phyloP scores from a whole-genome alignment of 192 early-diverging fungal species.

The Phlyctochytrium planicorne region DNA sequence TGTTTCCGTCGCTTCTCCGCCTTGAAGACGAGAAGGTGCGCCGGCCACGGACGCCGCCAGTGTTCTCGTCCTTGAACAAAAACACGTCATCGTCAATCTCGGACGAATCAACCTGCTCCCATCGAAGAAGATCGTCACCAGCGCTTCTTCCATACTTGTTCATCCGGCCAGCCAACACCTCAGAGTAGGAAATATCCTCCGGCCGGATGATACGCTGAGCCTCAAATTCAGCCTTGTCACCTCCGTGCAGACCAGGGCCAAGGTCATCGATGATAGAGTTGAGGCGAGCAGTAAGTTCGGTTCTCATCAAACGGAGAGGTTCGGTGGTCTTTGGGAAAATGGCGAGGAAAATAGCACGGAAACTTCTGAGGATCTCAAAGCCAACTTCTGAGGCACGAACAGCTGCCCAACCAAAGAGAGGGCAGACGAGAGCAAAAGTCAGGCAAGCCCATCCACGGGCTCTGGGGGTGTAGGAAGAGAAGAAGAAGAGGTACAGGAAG shows the following conservation, averaged over 20 bases:
- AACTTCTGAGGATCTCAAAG: conserved; percentile 58
- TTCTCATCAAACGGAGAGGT: conserved; percentile 65
- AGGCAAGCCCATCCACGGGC: conserved; percentile 30
- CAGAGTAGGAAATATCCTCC: conserved; percentile 17
- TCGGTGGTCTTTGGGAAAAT: conserved; percentile 47
- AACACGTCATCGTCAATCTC: conserved; percentile 19
- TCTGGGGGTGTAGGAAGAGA: conserved; percentile 36
- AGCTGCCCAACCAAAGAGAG: conserved; percentile 45
- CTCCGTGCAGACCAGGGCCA: conserved; percentile 54
- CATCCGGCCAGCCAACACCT: conserved; percentile 19
- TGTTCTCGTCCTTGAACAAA: conserved; percentile 20
- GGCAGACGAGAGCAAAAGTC: conserved; percentile 50
- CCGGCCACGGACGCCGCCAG: not conserved
- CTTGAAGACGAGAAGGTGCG: not conserved
- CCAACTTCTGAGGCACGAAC: conserved; percentile 41
- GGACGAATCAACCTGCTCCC: conserved; percentile 19
- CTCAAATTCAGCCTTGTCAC: conserved; percentile 39
- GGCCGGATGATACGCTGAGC: conserved; percentile 25
- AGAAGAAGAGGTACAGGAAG: conserved; percentile 47
- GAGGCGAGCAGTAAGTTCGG: conserved; percentile 73
- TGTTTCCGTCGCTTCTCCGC: not conserved
- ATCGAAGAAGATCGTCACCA: conserved; percentile 13
- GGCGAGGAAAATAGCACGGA: conserved; percentile 82
- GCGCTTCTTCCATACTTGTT: conserved; percentile 15
- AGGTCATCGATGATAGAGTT: conserved; percentile 82